Evolutionary conservation across 208 protist genomes (phyloP).

Genomic region (Balamuthia mandrillaris): DNA sequence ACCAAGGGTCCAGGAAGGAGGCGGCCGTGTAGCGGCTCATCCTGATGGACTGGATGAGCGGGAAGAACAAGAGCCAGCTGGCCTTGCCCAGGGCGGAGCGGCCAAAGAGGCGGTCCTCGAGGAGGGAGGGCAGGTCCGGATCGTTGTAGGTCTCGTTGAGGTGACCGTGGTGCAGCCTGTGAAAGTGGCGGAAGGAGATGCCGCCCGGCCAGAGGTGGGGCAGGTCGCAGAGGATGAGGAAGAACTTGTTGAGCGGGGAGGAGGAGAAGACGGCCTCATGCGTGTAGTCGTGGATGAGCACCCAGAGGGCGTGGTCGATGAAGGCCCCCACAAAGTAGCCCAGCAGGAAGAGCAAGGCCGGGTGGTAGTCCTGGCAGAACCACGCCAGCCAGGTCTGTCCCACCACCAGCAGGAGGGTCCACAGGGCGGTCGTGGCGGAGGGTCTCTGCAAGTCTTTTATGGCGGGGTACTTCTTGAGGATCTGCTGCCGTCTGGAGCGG

Average conservation of each 20-base stretch:
- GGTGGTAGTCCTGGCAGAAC: background rate
- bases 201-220: background rate
- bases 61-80: conserved; percentile 41
- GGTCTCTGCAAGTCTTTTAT: background rate
- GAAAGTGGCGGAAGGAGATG: conserved; percentile 38
- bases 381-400: background rate
- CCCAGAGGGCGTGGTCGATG: conserved; percentile 38
- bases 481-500: background rate
- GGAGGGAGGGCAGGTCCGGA: conserved; percentile 38
- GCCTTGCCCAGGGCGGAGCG: conserved; percentile 42
- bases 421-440: background rate
- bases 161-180: conserved; percentile 35
- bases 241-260: conserved; percentile 22
- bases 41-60: conserved; percentile 36
- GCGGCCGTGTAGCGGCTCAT: conserved; percentile 4
- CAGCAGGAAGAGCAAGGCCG: background rate
- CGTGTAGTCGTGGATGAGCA: conserved; percentile 40
- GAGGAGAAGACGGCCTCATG: conserved; percentile 33
- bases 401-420: background rate
- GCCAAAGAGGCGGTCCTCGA: conserved; percentile 9
- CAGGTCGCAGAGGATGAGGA: conserved; percentile 25
- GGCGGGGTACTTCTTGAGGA: background rate
- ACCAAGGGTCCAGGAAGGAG: background rate
- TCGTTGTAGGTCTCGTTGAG: conserved; percentile 49
- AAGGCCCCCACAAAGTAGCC: background rate